These are phyloP conservation scores for Millerozyma miso DNA, from an alignment of 805 yeast genomes.

Conservation along the genomic window DNA sequence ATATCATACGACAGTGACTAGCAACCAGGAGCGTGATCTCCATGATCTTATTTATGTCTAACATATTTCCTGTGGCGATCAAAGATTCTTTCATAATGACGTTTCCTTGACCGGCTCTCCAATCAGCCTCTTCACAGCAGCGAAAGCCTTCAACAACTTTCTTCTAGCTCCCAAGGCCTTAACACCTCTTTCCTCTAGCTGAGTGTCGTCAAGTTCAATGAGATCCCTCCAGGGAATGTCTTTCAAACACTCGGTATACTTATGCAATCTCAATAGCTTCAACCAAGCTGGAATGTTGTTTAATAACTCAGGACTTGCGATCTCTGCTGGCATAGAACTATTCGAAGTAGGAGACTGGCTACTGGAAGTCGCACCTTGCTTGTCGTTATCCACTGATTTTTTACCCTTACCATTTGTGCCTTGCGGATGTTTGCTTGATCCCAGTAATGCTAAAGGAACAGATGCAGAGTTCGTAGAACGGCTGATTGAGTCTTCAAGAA, in stretches of 20 bases:
- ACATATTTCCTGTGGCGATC: too few species aligned
- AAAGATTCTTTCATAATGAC: background rate
- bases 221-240: constrained; percentile 75
- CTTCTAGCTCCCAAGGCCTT: constrained; percentile 94
- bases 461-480: constrained; percentile 33
- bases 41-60: too few species aligned
- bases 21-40: too few species aligned
- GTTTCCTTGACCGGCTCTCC: background rate
- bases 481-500: constrained; percentile 34
- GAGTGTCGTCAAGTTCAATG: constrained; percentile 63
- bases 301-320: constrained; percentile 45
- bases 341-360: constrained; percentile 4
- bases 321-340: constrained; percentile 40
- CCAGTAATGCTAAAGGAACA: constrained; percentile 3
- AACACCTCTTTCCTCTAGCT: constrained; percentile 77
- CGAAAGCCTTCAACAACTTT: constrained; percentile 87
- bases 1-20: too few species aligned
- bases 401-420: constrained; percentile 7
- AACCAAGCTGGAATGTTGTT: constrained; percentile 89
- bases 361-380: background rate
- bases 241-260: constrained; percentile 81
- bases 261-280: constrained; percentile 83
- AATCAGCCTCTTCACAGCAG: constrained; percentile 50
- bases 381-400: constrained; percentile 1
- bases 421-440: constrained; percentile 9